Percentiles rank a stretch among this genome's conserved stretches.
Conservation (phyloP, 2,329 filamentous ascomycete genomes). For the Aspergillus felis region DNA sequence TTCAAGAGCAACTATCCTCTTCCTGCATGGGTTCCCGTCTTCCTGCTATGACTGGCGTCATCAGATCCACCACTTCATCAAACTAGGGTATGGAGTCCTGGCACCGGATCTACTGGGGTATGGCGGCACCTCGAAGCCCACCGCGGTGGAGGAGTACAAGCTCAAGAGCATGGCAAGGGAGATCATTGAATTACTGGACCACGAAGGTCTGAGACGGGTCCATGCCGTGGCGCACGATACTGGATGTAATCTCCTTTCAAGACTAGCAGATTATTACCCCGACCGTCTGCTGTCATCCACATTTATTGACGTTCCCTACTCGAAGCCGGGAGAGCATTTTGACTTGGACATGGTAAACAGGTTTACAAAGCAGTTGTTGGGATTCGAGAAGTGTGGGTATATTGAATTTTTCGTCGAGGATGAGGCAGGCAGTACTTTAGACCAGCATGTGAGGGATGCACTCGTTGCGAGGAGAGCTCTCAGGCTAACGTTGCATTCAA, state of each 20-base stretch:
- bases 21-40: conserved; percentile 50
- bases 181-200: conserved; percentile 31
- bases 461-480: conserved; percentile 2
- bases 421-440: conserved; percentile 12
- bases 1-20: conserved; percentile 36
- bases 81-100: conserved; percentile 41
- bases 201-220: conserved; percentile 16
- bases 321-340: conserved; percentile 15
- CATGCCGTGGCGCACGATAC: conserved; percentile 25
- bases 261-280: conserved; percentile 22
- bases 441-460: conserved; percentile 19
- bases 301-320: conserved; percentile 21
- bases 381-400: conserved; percentile 23
- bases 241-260: conserved; percentile 22
- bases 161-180: conserved; percentile 31
- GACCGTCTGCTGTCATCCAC: conserved; percentile 13
- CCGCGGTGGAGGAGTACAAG: conserved; percentile 22
- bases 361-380: conserved; percentile 15
- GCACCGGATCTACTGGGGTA: conserved; percentile 43
- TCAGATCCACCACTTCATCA: conserved; percentile 35
- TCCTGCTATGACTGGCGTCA: conserved; percentile 43
- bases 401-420: conserved; percentile 17
- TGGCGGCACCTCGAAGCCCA: conserved; percentile 32
- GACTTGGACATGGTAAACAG: conserved; percentile 19
- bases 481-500: not conserved